Evolutionary conservation across 305 asterid genomes (phyloP).

Genomic region (Nicotiana rustica): DNA sequence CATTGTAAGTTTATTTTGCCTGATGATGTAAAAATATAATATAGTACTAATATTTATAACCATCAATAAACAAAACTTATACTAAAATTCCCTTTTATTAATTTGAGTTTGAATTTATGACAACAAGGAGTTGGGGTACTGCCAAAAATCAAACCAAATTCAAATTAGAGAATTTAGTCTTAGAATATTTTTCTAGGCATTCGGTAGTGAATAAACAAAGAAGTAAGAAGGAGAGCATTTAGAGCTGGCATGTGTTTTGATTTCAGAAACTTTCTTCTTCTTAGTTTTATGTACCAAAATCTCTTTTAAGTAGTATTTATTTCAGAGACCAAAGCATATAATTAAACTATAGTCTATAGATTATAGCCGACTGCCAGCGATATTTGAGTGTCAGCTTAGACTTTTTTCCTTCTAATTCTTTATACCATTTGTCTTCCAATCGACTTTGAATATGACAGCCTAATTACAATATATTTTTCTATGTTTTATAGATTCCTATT

Average conservation of each 20-base stretch:
- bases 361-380: too few relatives aligned
- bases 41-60: not conserved
- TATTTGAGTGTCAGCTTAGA: too few relatives aligned
- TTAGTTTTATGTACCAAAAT: not conserved
- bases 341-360: too few relatives aligned
- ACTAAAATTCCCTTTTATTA: not conserved
- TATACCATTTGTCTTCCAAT: conserved; percentile 12
- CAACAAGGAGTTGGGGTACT: not conserved
- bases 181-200: not conserved
- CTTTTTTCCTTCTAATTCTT: not conserved
- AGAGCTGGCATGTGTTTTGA: conserved; percentile 33
- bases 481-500: not conserved
- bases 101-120: not conserved
- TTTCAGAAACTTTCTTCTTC: conserved; percentile 1
- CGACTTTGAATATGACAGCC: conserved; percentile 15
- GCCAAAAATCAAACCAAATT: not conserved
- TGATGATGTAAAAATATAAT: too few relatives aligned
- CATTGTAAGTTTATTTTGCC: not conserved
- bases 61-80: not conserved
- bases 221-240: not conserved
- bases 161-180: conserved; percentile 16
- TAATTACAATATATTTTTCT: not conserved
- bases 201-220: not conserved
- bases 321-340: not conserved
- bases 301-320: not conserved